Conservation (phyloP, 2,329 filamentous ascomycete genomes). For the Cryphonectria parasitica region DNA sequence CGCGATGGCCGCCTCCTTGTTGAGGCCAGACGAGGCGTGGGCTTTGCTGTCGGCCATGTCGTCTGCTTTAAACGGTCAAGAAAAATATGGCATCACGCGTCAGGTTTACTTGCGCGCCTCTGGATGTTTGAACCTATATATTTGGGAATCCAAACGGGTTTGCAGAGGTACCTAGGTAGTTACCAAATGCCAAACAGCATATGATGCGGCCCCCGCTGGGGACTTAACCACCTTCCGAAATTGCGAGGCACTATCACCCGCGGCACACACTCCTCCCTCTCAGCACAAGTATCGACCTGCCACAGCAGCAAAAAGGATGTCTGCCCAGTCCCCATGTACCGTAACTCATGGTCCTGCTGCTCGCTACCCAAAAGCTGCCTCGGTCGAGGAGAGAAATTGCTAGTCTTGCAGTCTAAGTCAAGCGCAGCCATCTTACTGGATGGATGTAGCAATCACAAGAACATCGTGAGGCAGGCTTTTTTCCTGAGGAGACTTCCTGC, state of each 20-base stretch:
- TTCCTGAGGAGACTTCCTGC: neutral
- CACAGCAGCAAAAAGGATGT: neutral
- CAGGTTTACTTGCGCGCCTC: neutral
- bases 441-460: neutral
- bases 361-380: neutral
- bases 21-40: neutral
- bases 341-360: neutral
- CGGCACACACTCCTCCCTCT: neutral
- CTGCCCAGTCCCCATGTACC: neutral
- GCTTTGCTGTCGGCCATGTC: neutral
- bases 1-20: neutral
- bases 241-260: neutral
- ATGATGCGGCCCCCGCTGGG: slow-evolving; percentile 18
- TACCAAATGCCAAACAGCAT: neutral
- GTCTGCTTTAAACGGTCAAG: neutral
- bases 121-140: neutral
- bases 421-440: neutral
- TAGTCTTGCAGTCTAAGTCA: neutral
- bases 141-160: neutral
- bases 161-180: neutral
- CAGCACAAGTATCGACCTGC: neutral
- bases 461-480: neutral
- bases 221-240: slow-evolving; percentile 16
- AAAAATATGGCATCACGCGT: neutral
- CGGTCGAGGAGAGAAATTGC: neutral